These are phyloP conservation scores for Colletotrichum siamense DNA, from an alignment of 2,329 filamentous ascomycete species.

Conservation along the genomic window DNA sequence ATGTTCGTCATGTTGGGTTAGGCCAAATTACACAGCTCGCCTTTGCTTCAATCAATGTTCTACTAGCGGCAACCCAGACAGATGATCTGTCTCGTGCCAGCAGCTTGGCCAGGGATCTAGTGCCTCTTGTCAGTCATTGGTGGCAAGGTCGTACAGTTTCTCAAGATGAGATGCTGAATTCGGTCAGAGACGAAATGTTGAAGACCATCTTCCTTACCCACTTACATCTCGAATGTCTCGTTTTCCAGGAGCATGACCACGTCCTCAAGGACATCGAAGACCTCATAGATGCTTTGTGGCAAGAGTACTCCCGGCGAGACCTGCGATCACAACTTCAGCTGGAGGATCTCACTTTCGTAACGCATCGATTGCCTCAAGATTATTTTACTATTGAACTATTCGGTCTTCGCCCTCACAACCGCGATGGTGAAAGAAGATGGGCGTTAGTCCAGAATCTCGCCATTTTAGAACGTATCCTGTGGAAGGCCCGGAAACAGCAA, in stretches of 20 bases:
- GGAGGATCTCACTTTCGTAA: constrained; percentile 72
- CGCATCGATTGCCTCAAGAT: constrained; percentile 46
- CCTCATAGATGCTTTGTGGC: constrained; percentile 74
- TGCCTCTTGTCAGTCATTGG: constrained; percentile 76
- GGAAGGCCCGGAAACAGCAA: constrained; percentile 28
- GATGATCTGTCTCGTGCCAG: constrained; percentile 71
- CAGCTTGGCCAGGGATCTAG: constrained; percentile 61
- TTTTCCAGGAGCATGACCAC: constrained; percentile 43
- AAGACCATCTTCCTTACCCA: constrained; percentile 72
- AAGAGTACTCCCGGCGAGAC: constrained; percentile 77
- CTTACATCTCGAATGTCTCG: constrained; percentile 65
- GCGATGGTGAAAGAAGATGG: constrained; percentile 65
- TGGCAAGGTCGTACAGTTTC: constrained; percentile 77
- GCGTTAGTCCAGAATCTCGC: constrained; percentile 64
- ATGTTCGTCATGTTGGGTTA: constrained; percentile 60
- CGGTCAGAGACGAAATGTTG: constrained; percentile 79
- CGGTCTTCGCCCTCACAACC: constrained; percentile 57
- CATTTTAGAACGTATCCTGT: constrained; percentile 57
- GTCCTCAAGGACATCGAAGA: constrained; percentile 60
- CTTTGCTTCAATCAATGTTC: constrained; percentile 76
- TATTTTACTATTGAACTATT: constrained; percentile 57
- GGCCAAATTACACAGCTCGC: constrained; percentile 73
- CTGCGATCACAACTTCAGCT: constrained; percentile 77
- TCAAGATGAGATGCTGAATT: constrained; percentile 64
- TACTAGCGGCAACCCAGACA: constrained; percentile 70